phyloP scores from a whole-genome alignment of 2,329 filamentous ascomycete species.

The Ambrosiella xylebori region DNA sequence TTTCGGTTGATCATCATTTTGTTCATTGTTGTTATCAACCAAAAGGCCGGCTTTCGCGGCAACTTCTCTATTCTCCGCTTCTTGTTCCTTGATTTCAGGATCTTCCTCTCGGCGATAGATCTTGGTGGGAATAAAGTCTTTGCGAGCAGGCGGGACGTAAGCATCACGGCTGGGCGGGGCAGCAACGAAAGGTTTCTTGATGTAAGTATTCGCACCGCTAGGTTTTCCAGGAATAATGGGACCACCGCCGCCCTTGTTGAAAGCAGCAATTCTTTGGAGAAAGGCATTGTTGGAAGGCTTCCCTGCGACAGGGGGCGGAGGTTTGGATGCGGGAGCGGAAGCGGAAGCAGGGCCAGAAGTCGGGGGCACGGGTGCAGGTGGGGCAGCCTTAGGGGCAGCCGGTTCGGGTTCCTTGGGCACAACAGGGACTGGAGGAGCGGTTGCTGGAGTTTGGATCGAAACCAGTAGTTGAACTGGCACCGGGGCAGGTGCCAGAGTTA shows the following conservation, averaged over 20 bases:
- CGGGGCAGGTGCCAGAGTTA: slow-evolving; percentile 15
- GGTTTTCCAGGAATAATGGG: slow-evolving; percentile 86
- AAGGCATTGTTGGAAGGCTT: slow-evolving; percentile 68
- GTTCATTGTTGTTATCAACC: slow-evolving; percentile 31
- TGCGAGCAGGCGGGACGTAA: slow-evolving; percentile 56
- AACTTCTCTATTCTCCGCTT: slow-evolving; percentile 47
- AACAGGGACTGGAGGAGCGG: slow-evolving; percentile 18
- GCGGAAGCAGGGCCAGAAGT: slow-evolving; percentile 27
- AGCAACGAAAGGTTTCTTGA: slow-evolving; percentile 94
- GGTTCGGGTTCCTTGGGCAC: slow-evolving; percentile 14
- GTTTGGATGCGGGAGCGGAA: slow-evolving; percentile 21
- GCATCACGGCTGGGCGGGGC: slow-evolving; percentile 86
- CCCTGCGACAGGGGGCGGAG: slow-evolving; percentile 44
- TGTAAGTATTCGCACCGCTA: slow-evolving; percentile 51
- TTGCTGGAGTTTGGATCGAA: slow-evolving; percentile 3
- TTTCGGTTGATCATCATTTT: slow-evolving; percentile 68
- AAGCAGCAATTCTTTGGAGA: slow-evolving; percentile 88
- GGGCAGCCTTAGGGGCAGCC: slow-evolving; percentile 22
- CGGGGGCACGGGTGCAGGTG: slow-evolving; percentile 19
- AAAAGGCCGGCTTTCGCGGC: slow-evolving; percentile 50
- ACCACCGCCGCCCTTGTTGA: slow-evolving; percentile 76
- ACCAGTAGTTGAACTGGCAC: not conserved
- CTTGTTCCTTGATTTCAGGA: slow-evolving; percentile 48
- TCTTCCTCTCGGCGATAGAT: slow-evolving; percentile 80
- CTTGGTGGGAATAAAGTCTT: slow-evolving; percentile 54